Evolutionary conservation across 2,329 filamentous ascomycete species (phyloP).

Genomic region (Exserohilum rostratum): DNA sequence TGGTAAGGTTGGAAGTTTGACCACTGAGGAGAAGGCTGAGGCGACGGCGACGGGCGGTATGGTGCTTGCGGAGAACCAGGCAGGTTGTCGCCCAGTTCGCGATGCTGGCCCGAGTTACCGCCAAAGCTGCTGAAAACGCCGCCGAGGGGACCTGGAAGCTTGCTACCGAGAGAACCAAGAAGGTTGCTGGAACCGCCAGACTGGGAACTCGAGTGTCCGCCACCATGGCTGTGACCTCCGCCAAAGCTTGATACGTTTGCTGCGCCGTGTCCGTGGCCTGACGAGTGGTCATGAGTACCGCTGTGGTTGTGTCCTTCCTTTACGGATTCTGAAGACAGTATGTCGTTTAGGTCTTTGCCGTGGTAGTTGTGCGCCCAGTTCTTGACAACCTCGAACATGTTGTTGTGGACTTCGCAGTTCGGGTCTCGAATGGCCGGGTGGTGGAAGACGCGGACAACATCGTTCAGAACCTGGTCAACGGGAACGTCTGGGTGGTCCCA

Average conservation of each 20-base stretch:
- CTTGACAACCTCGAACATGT: slow-evolving; percentile 87
- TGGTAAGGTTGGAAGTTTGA: slow-evolving; percentile 45
- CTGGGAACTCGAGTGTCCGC: slow-evolving; percentile 11
- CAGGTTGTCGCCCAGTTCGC: slow-evolving; percentile 32
- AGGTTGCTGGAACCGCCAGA: slow-evolving; percentile 28
- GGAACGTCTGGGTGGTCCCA: slow-evolving; percentile 88
- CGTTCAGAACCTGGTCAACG: slow-evolving; percentile 81
- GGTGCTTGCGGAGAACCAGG: slow-evolving; percentile 17
- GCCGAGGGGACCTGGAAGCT: slow-evolving; percentile 28
- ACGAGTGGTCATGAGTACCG: slow-evolving; percentile 41
- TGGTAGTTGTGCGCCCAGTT: slow-evolving; percentile 78
- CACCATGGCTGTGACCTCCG: slow-evolving; percentile 22
- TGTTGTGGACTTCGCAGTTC: slow-evolving; percentile 76
- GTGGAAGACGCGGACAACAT: slow-evolving; percentile 84
- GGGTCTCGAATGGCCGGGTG: slow-evolving; percentile 84
- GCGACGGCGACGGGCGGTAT: slow-evolving; percentile 32
- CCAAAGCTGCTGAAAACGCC: slow-evolving; percentile 27
- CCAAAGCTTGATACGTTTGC: slow-evolving; percentile 34
- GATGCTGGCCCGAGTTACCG: slow-evolving; percentile 27
- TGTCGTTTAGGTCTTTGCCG: slow-evolving; percentile 69
- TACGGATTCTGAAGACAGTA: slow-evolving; percentile 86
- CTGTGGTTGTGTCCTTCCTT: slow-evolving; percentile 79
- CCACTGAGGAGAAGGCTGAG: slow-evolving; percentile 35
- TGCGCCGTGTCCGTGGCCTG: slow-evolving; percentile 40
- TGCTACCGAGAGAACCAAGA: slow-evolving; percentile 28